Base-by-base conservation (phyloP, 495 filamentous ascomycete species). In the Baudoinia panamericana region DNA sequence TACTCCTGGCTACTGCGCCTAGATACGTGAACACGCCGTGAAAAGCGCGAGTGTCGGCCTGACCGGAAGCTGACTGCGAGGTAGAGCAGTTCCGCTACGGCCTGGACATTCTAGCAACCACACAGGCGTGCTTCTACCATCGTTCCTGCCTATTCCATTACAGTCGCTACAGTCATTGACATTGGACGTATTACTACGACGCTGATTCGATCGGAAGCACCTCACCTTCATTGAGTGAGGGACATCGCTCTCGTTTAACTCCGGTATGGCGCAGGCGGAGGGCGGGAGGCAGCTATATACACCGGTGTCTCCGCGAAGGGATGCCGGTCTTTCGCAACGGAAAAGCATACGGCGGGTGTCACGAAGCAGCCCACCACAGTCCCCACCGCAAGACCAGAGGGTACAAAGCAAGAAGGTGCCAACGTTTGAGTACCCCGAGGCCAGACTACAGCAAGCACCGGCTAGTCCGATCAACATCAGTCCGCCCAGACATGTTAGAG, bases 391-490 rank as follows among this genome's bases (percentile, higher is more conserved):
- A 39, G 23, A 10, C 22, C n/a, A n/a, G n/a, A n/a, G n/a, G n/a
- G n/a, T 36, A 19, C 13, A 4, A 19, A 19, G 20, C 5, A 5
- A 36, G 13, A 5, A 30, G n/a, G 26, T 36, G 2, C 45, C 45
- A 3, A 15, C 15, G 3, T 30, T 48, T 5, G 16, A 27, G 15
- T 32, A 43, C 7, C 39, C 30, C 6, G 12, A 34, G 9, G 19
- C 43, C 20, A 21, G 39, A n/a, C 34, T 48, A 31, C 45, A 48
- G 10, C 32, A 30, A 10, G 39, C 45, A 10, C 45, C 45, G 9
- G 17, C 39, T 5, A 43, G 39, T 19, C 45, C 45, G 2, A 39
- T 48, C 2, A 48, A 19, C 24, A 41, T 48, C 38, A 43, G 32
- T 27, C 45, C 45, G 19, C 45, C 39, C 15, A 11, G 39, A 9